These are phyloP conservation scores for Phytopythium delawarense DNA, from an alignment of 352 stramenopile genomes.

Conservation along the genomic window DNA sequence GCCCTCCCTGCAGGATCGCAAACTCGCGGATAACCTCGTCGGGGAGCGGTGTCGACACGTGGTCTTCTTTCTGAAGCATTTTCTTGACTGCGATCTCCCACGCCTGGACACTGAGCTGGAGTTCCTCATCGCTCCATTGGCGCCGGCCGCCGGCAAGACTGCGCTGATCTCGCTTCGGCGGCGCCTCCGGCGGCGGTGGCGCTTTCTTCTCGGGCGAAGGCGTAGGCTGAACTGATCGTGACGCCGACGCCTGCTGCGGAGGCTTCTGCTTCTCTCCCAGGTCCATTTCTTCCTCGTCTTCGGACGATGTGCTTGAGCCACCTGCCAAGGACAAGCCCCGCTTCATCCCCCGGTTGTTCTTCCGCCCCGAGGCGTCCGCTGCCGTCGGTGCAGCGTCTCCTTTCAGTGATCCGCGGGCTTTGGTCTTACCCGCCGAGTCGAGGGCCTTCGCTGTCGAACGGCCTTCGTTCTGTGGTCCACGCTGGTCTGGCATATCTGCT, in stretches of 20 bases:
- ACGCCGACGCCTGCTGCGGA: not conserved
- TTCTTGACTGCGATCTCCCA: constrained; percentile 18
- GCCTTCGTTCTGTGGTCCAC: not conserved
- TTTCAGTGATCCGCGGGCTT: not conserved
- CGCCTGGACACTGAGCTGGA: constrained; percentile 21
- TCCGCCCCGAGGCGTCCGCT: too few species aligned
- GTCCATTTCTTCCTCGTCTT: not conserved
- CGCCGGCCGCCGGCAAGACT: not conserved
- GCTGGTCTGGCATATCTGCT: not conserved
- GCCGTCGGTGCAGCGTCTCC: too few species aligned
- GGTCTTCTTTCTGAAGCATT: constrained; percentile 13
- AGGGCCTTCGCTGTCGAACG: not conserved
- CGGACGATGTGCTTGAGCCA: not conserved
- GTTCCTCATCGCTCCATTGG: constrained; percentile 24
- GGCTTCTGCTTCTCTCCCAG: not conserved
- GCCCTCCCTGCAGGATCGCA: constrained; percentile 16
- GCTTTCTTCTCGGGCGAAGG: not conserved
- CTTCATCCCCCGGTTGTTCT: not conserved
- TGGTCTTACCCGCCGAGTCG: not conserved
- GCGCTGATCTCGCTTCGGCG: not conserved
- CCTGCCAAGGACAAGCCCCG: not conserved
- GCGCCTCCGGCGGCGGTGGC: not conserved
- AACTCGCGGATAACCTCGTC: constrained; percentile 29
- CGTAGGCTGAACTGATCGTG: not conserved
- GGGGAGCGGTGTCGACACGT: constrained; percentile 20